Conservation (phyloP, 805 yeast genomes). For the Metschnikowia continentalis region DNA sequence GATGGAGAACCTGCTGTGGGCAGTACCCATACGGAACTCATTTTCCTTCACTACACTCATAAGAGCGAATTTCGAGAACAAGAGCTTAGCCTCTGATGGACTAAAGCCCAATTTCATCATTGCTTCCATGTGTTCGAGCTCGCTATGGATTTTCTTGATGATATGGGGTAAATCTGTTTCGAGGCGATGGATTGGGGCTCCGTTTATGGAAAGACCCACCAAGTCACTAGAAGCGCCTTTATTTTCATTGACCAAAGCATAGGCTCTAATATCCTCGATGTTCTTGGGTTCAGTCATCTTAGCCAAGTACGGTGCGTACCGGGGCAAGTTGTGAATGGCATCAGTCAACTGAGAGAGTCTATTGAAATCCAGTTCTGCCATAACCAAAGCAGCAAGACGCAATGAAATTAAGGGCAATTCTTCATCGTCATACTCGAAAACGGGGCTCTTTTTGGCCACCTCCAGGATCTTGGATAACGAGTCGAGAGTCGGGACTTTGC, state of each 20-base stretch:
- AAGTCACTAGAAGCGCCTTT: constrained; percentile 37
- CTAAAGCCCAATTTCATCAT: constrained; percentile 29
- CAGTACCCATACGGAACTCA: constrained; percentile 33
- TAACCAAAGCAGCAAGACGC: constrained; percentile 9
- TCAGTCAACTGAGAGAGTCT: constrained; percentile 1
- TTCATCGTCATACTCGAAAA: constrained; percentile 7
- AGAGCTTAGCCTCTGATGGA: constrained; percentile 27
- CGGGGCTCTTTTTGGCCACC: background rate
- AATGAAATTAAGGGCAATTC: constrained; percentile 5
- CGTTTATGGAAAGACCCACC: constrained; percentile 63
- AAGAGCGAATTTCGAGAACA: constrained; percentile 36
- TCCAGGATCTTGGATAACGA: constrained; percentile 3
- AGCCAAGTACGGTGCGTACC: constrained; percentile 11
- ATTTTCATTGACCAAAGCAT: constrained; percentile 27
- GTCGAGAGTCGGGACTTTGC: background rate
- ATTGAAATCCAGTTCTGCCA: background rate
- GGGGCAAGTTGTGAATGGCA: constrained; percentile 12
- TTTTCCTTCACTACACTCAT: constrained; percentile 36
- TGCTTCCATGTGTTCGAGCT: constrained; percentile 22
- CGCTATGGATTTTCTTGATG: constrained; percentile 33
- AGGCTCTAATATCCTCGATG: constrained; percentile 13
- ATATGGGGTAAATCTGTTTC: constrained; percentile 43
- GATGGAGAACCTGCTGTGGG: constrained; percentile 32
- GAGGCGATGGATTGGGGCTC: constrained; percentile 51
- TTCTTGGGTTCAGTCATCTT: background rate